These are phyloP conservation scores for Juglanconis sp. DNA, from an alignment of 2,329 filamentous ascomycete species.

Conservation along the genomic window DNA sequence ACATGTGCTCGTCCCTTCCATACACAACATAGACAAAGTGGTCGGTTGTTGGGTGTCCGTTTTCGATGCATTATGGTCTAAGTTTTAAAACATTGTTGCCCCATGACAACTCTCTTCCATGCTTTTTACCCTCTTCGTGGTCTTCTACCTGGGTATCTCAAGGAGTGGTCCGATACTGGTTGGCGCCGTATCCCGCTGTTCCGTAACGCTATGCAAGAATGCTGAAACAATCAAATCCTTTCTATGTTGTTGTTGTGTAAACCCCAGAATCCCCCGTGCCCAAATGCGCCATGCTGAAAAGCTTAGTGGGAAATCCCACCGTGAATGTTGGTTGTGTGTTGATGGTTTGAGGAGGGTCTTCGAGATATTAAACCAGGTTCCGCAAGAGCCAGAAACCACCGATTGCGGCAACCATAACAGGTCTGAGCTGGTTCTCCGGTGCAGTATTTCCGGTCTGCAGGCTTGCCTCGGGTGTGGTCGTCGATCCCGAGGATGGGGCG, in stretches of 20 bases:
- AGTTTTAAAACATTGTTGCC: background rate
- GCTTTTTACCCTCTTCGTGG: background rate
- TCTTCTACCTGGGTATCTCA: slow-evolving; percentile 10
- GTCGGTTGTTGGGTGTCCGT: background rate
- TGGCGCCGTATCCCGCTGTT: slow-evolving; percentile 19
- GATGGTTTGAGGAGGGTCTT: too few species aligned
- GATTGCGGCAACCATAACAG: background rate
- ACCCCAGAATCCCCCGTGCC: background rate
- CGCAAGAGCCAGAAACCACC: slow-evolving; percentile 16
- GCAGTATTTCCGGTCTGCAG: slow-evolving; percentile 31
- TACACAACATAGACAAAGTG: background rate
- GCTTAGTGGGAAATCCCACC: background rate
- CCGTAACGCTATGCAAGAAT: slow-evolving; percentile 16
- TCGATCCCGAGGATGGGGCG: slow-evolving; percentile 27
- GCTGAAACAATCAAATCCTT: background rate
- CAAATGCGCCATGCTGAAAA: background rate
- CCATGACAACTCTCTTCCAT: background rate
- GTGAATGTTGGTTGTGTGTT: background rate
- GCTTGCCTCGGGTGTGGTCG: slow-evolving; percentile 31
- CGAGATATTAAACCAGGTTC: background rate
- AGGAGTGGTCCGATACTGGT: slow-evolving; percentile 20
- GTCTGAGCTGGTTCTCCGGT: background rate
- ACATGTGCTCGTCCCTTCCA: background rate
- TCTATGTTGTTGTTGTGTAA: background rate
- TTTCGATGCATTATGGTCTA: background rate